Base-by-base conservation (phyloP, 1,139 yeast genomes). In the Kurtzmaniella quercitrusa region DNA sequence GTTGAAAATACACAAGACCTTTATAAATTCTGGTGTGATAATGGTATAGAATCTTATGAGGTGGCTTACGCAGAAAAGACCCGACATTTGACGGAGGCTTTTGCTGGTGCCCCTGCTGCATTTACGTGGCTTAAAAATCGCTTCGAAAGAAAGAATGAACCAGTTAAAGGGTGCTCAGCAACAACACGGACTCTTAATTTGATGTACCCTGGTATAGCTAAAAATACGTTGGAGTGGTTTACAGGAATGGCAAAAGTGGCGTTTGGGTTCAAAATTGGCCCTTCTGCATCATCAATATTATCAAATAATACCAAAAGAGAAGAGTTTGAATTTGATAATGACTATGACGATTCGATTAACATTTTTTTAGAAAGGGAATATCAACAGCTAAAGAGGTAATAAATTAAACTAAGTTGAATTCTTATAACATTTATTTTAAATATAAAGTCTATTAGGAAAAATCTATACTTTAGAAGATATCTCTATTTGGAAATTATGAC, bases 71-170 rank as follows among this genome's bases (percentile, higher is more conserved):
- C 60, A 38, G 23, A 45, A 11, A 45, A 55, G 5, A 52, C 61
- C 36, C 66, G 67, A n/a, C 70, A 65, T 46, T 37, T 59, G 22
- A 46, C 57, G 6, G 68, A 61, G 45, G 36, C 51, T 5, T 33
- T 51, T 15, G 52, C 54, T 37, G 69, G 70, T n/a, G 51, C 56
- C 34, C 66, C 66, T 8, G 67, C 68, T 1, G 68, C 60, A 2
- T 45, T 61, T 17, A 56, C 59, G 2, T 64, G 68, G 68, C 33
- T 61, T 2, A 40, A 50, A 16, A 47, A 48, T 19, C 48, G 49
- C 19, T 48, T 57, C 28, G 42, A 50, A 3, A 66, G 66, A 12
- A 47, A 38, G 3, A 22, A 40, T 3, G 52, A 66, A 2, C 15
- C 15, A 28, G 61, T 63, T 12, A 26, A 50, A 14, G 71, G 71